Base-by-base conservation (phyloP, 345 rosid genomes). In the Psidium friedrichsthalianum region DNA sequence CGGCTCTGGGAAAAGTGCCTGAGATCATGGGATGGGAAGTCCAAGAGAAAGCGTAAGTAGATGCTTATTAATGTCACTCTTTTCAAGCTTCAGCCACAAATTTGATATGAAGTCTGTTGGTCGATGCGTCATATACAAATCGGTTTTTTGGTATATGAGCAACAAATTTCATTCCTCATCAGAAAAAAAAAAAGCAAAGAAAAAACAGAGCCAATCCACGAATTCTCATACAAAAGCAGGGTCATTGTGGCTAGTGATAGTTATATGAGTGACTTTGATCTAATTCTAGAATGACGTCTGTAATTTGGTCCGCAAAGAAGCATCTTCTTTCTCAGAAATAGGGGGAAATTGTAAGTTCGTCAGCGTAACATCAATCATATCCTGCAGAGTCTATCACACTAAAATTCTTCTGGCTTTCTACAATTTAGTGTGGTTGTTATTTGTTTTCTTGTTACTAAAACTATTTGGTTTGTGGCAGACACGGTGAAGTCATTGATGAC, bases 301-400 rank as follows among this genome's bases (percentile, higher is more conserved):
- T 22, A 22, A 56, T 24, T 56, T 2, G 6, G 59, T 10, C 14
- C 3, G 0, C n/a, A 24, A 56, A 56, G 0, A 5, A 22, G 11
- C 13, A 56, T 24, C 27, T 56, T 56, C 27, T 24, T 56, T n/a
- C 16, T 58, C 4, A 12, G 8, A 58, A 58, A 58, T n/a, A 58
- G 69, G 8, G 29, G 6, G 2, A n/a, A 11, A n/a, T 59, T 13
- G 74, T 14, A 59, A 27, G 10, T 59, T 59, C 27, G 14, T 59
- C 8, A 8, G 6, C 56, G 6, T 18, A 54, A 54, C 56, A 58
- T 16, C 16, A 58, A 27, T 59, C 74, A 14, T 59, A 59, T 59
- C 10, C 0, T 0, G 2, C 0, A 10, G 74, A 59, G 2, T 59
- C 20, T 59, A 59, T 27, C 6, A 0, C 0, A 6, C 40, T 40